Percentiles rank a stretch among this genome's conserved stretches.
phyloP scores from a whole-genome alignment of 495 filamentous ascomycete genomes.

The Pyrenula massariospora region DNA sequence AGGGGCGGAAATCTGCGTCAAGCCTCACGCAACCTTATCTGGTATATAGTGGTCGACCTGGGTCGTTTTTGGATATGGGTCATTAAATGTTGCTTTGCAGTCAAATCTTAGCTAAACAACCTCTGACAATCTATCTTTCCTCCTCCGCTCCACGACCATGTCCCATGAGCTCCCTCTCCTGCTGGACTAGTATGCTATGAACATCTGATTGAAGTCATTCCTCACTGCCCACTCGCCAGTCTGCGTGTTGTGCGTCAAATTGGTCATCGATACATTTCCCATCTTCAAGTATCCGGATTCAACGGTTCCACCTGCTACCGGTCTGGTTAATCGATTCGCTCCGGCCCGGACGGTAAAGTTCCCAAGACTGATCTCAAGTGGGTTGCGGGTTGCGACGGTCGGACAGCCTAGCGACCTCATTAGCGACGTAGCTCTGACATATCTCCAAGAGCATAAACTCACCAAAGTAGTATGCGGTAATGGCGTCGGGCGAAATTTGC shows the following conservation, averaged over 20 bases:
- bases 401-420: conserved; percentile 23
- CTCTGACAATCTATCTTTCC: too few relatives aligned
- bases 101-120: too few relatives aligned
- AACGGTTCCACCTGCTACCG: conserved; percentile 28
- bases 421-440: conserved; percentile 5
- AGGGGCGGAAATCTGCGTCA: too few relatives aligned
- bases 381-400: conserved; percentile 25
- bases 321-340: conserved; percentile 34
- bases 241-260: conserved; percentile 35
- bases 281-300: conserved; percentile 32
- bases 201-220: conserved; percentile 1
- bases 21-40: too few relatives aligned
- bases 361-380: conserved; percentile 42
- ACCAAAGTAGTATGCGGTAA: conserved; percentile 40
- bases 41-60: too few relatives aligned
- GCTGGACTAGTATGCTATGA: neutral
- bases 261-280: conserved; percentile 33
- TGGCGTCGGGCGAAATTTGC: conserved; percentile 30
- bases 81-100: too few relatives aligned
- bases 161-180: neutral
- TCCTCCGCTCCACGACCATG: neutral
- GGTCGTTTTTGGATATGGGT: too few relatives aligned
- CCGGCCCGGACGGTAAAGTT: conserved; percentile 47
- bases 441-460: too few relatives aligned
- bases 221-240: conserved; percentile 9